Evolutionary conservation across 495 filamentous ascomycete genomes (phyloP).

Genomic region (Podospora pseudocomata): DNA sequence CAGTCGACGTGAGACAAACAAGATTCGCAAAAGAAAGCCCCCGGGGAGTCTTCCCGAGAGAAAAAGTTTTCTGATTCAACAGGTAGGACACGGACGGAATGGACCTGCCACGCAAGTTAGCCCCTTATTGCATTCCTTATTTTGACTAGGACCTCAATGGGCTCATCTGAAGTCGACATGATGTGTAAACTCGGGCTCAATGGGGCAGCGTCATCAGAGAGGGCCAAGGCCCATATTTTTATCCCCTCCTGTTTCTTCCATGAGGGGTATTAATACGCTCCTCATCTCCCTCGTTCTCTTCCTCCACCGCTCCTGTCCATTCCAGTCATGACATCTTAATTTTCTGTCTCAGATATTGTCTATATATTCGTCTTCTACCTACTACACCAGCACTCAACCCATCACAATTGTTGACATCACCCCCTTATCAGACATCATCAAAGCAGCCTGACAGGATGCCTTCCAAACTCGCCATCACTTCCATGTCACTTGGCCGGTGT

Average conservation of each 20-base stretch:
- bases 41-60: neutral
- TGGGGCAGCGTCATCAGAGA: neutral
- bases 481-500: slow-evolving; percentile 68
- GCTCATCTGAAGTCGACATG: neutral
- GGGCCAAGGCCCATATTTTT: neutral
- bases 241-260: neutral
- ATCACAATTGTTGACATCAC: neutral
- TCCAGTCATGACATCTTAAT: neutral
- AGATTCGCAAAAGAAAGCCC: neutral
- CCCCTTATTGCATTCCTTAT: slow-evolving; percentile 4
- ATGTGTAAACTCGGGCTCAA: neutral
- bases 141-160: neutral
- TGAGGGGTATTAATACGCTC: neutral
- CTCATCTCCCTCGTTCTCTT: neutral
- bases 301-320: neutral
- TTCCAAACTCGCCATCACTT: slow-evolving; percentile 54
- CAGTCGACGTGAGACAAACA: neutral
- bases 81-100: slow-evolving; percentile 5
- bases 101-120: neutral
- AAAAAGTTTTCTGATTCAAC: neutral
- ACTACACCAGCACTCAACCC: neutral
- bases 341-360: neutral
- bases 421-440: neutral
- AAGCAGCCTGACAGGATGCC: slow-evolving; percentile 26
- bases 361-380: neutral